These are phyloP conservation scores for Heliamphora pulchella DNA, from an alignment of 179 eudicot genomes.

Conservation along the genomic window DNA sequence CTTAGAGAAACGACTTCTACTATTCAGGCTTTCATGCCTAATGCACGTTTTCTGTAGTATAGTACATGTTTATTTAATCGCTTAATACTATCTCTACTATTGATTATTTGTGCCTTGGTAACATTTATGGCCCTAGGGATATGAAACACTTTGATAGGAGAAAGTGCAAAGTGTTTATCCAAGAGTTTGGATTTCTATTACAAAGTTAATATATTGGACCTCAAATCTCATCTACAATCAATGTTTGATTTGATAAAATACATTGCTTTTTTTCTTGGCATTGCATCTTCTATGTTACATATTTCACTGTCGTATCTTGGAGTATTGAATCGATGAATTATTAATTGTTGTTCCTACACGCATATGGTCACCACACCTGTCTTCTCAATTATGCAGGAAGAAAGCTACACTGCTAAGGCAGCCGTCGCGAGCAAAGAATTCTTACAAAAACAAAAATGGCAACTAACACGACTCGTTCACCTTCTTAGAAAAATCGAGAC, in stretches of 20 bases:
- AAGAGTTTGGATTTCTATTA: background rate
- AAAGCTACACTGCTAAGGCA: slow-evolving; percentile 23
- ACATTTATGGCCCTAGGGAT: background rate
- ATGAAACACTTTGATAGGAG: background rate
- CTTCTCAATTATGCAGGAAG: slow-evolving; percentile 24
- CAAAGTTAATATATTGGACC: background rate
- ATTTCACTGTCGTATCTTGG: background rate
- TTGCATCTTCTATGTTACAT: background rate
- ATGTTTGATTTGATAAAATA: background rate
- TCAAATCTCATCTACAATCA: background rate
- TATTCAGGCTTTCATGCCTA: background rate
- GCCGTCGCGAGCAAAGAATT: slow-evolving; percentile 31
- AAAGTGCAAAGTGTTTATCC: background rate
- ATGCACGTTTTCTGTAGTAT: background rate
- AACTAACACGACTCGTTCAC: slow-evolving; percentile 27
- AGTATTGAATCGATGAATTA: background rate
- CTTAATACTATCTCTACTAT: background rate
- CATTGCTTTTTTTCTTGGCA: background rate
- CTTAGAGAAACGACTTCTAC: background rate
- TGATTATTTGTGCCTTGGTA: background rate
- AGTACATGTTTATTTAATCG: background rate
- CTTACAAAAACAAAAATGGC: slow-evolving; percentile 30
- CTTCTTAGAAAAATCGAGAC: slow-evolving; percentile 37
- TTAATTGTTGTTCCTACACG: background rate
- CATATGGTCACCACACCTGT: background rate